Evolutionary conservation across 139 green algal species (phyloP).

Genomic region (Klebsormidium nitens): DNA sequence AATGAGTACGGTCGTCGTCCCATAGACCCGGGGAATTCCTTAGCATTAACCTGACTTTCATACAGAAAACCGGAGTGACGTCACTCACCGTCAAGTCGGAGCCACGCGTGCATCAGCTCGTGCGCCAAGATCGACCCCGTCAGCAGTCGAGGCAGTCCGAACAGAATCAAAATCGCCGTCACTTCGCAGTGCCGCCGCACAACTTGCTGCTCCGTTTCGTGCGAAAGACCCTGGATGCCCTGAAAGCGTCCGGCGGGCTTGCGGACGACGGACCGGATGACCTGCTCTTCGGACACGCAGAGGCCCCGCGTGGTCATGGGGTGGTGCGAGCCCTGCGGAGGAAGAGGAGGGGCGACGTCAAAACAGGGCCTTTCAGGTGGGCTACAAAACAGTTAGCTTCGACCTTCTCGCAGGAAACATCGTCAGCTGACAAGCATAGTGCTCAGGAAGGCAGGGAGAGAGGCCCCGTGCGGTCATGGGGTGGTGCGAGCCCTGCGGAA

Average conservation of each 20-base stretch:
- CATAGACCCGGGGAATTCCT: too few relatives aligned
- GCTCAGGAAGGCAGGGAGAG: too few relatives aligned
- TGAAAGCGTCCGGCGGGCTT: neutral
- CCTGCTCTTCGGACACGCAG: slow-evolving; percentile 65
- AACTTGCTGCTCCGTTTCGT: neutral
- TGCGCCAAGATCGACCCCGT: slow-evolving; percentile 79
- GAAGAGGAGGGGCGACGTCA: too few relatives aligned
- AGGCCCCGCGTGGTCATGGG: slow-evolving; percentile 67
- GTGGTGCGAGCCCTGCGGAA: slow-evolving; percentile 24
- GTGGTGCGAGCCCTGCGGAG: slow-evolving; percentile 24
- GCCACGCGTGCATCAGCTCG: slow-evolving; percentile 86
- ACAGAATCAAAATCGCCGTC: slow-evolving; percentile 77
- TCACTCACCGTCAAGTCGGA: slow-evolving; percentile 56
- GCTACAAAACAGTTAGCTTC: too few relatives aligned
- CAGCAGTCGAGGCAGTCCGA: slow-evolving; percentile 77
- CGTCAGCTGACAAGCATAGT: too few relatives aligned
- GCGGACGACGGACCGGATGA: slow-evolving; percentile 26
- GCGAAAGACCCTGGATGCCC: neutral
- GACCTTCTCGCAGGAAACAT: too few relatives aligned
- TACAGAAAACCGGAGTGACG: neutral
- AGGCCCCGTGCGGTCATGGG: slow-evolving; percentile 67
- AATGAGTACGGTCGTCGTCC: too few relatives aligned
- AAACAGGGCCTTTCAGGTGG: too few relatives aligned
- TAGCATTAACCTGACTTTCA: too few relatives aligned
- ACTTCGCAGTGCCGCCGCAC: slow-evolving; percentile 47